These are phyloP conservation scores for Kodamaea sp. DNA, from an alignment of 1,139 yeast genomes.

Conservation along the genomic window DNA sequence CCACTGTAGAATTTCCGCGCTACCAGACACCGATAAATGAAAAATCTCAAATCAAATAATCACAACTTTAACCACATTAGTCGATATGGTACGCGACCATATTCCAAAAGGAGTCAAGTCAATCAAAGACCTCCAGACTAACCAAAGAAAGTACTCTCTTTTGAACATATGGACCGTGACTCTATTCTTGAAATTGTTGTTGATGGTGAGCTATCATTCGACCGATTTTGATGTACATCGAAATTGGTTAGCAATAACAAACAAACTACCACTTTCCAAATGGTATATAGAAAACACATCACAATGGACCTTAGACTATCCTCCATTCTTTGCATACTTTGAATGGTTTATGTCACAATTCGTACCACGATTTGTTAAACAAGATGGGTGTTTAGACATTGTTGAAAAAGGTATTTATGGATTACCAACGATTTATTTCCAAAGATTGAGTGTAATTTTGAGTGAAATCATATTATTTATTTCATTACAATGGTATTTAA, in stretches of 20 bases:
- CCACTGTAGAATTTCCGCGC: too few relatives aligned
- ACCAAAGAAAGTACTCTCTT: slow-evolving; percentile 22
- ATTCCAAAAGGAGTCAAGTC: not conserved
- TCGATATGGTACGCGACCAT: too few relatives aligned
- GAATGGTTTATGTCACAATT: slow-evolving; percentile 75
- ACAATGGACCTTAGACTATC: slow-evolving; percentile 96
- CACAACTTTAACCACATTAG: too few relatives aligned
- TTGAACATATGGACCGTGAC: slow-evolving; percentile 40
- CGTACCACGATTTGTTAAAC: slow-evolving; percentile 59
- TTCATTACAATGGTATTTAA: slow-evolving; percentile 69
- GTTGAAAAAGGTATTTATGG: slow-evolving; percentile 66
- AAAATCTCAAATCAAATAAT: too few relatives aligned
- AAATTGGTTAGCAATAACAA: slow-evolving; percentile 92
- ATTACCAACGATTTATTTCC: slow-evolving; percentile 75
- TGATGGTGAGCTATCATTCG: slow-evolving; percentile 56
- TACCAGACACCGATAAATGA: too few relatives aligned
- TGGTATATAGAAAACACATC: slow-evolving; percentile 88
- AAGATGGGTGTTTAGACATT: slow-evolving; percentile 78
- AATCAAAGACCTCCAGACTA: not conserved
- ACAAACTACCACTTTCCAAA: slow-evolving; percentile 63
- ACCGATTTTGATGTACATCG: slow-evolving; percentile 98
- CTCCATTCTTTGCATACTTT: slow-evolving; percentile 95
- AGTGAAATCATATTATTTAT: slow-evolving; percentile 71
- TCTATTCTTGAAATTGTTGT: slow-evolving; percentile 34
- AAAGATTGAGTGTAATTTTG: slow-evolving; percentile 71